Evolutionary conservation across 2,329 filamentous ascomycete genomes (phyloP).

Genomic region (Paraphaeosphaeria sporulosa): DNA sequence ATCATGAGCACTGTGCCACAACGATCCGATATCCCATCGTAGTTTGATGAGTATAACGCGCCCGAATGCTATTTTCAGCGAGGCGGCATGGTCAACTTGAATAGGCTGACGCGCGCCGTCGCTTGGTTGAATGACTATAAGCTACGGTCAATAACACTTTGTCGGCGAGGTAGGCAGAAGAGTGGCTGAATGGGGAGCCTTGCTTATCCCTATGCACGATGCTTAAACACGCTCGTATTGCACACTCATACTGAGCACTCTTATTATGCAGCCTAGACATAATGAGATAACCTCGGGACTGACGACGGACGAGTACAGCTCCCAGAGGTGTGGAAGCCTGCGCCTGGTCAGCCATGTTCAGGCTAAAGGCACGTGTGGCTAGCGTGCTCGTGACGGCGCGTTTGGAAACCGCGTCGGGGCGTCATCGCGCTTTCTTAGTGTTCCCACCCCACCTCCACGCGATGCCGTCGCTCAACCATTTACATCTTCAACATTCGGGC

Average conservation of each 20-base stretch:
- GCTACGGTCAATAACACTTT: not conserved
- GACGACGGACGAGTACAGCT: not conserved
- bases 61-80: not conserved
- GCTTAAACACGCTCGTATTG: not conserved
- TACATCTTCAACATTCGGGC: not conserved
- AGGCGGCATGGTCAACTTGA: not conserved
- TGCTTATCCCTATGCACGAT: not conserved
- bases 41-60: too few species aligned
- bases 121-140: not conserved
- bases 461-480: not conserved
- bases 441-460: not conserved
- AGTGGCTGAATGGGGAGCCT: too few species aligned
- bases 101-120: not conserved
- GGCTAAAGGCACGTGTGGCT: not conserved
- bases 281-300: not conserved
- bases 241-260: too few species aligned
- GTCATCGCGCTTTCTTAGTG: not conserved
- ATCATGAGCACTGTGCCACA: not conserved
- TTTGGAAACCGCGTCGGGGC: not conserved
- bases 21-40: too few species aligned
- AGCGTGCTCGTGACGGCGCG: constrained; percentile 8
- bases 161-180: too few species aligned
- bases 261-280: not conserved
- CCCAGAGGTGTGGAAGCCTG: not conserved
- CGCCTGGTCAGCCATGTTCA: too few species aligned